A percentile compares a stretch with the other conserved stretches of the same genome.
phyloP scores from a whole-genome alignment of 495 filamentous ascomycete species.

The Hypoxylon trugodes region DNA sequence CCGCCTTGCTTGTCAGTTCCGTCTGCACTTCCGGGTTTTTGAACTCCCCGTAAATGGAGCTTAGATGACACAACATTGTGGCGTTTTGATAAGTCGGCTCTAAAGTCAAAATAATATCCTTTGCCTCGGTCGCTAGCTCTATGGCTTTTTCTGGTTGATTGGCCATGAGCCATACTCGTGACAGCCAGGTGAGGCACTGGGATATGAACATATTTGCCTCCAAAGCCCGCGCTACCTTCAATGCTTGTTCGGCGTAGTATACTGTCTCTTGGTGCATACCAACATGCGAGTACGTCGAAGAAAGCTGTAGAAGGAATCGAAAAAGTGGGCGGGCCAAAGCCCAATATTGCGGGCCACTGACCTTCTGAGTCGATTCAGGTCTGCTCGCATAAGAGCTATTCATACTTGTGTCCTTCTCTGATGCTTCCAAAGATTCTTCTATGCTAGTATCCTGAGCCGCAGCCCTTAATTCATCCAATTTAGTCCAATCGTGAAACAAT shows the following conservation, averaged over 20 bases:
- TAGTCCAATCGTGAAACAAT: conserved; percentile 75
- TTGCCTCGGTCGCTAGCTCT: conserved; percentile 64
- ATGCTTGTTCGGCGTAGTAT: conserved; percentile 87
- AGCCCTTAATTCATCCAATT: conserved; percentile 60
- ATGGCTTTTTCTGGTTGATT: conserved; percentile 68
- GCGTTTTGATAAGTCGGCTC: conserved; percentile 58
- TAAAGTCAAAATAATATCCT: conserved; percentile 48
- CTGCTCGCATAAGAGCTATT: conserved; percentile 39
- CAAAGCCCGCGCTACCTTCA: conserved; percentile 76
- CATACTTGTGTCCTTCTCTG: conserved; percentile 38
- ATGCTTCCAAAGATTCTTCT: conserved; percentile 49
- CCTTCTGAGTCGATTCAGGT: conserved; percentile 15
- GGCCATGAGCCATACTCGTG: conserved; percentile 70
- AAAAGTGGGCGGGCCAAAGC: conserved; percentile 75
- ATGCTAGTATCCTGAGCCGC: conserved; percentile 36
- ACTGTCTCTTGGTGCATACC: conserved; percentile 89
- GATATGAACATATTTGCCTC: conserved; percentile 66
- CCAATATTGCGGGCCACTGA: conserved; percentile 80
- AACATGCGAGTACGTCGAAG: conserved; percentile 77
- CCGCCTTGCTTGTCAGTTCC: conserved; percentile 50
- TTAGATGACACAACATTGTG: conserved; percentile 52
- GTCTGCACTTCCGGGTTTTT: conserved; percentile 49
- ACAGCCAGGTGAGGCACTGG: conserved; percentile 65
- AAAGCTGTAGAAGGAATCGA: conserved; percentile 72
- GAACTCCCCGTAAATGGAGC: conserved; percentile 53